Evolutionary conservation across 2,329 filamentous ascomycete species (phyloP).

Genomic region (Fusarium brachygibbosum): DNA sequence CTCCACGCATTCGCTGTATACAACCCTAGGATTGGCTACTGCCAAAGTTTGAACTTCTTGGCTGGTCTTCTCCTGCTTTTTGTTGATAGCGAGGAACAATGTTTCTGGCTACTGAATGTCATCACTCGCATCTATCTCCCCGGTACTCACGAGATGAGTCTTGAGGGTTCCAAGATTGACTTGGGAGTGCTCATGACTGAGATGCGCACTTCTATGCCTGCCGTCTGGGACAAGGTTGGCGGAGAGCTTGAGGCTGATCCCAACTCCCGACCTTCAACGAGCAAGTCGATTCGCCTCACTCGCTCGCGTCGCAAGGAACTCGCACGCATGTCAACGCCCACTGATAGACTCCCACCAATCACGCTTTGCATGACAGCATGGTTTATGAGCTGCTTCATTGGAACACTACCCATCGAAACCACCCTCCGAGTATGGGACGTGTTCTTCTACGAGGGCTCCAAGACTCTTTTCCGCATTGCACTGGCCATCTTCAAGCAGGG

Average conservation of each 20-base stretch:
- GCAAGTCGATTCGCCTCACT: conserved; percentile 54
- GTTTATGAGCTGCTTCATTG: conserved; percentile 98
- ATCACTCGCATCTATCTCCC: conserved; percentile 90
- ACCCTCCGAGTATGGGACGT: conserved; percentile 95
- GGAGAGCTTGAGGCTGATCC: conserved; percentile 74
- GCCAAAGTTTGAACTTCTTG: conserved; percentile 95
- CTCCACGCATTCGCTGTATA: conserved; percentile 91
- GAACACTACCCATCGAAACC: conserved; percentile 90
- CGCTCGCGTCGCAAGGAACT: conserved; percentile 57
- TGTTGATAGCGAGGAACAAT: conserved; percentile 87
- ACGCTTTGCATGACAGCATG: conserved; percentile 93
- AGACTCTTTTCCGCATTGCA: conserved; percentile 92
- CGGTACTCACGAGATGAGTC: conserved; percentile 89
- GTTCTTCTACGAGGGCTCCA: conserved; percentile 95
- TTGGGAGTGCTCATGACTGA: conserved; percentile 92
- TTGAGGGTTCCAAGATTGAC: conserved; percentile 94
- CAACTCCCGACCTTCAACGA: conserved; percentile 54
- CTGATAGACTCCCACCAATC: conserved; percentile 82
- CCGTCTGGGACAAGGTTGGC: conserved; percentile 89
- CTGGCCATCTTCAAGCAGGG: conserved; percentile 92
- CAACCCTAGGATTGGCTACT: conserved; percentile 93
- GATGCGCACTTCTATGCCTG: conserved; percentile 84
- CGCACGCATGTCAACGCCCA: conserved; percentile 55
- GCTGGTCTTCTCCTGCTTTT: conserved; percentile 91
- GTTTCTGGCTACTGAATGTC: conserved; percentile 93